These are phyloP conservation scores for sweet orange (Citrus sinensis) DNA, from an alignment of 345 rosid genomes.

Conservation along the genomic window DVS_A1.0 CM039163.1:5565001-5565500, in stretches of 20 bases:
- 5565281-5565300: conserved; percentile 62
- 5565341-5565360: conserved; percentile 49
- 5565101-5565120: conserved; percentile 58
- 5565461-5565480: conserved; percentile 37
- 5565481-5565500: conserved; percentile 52
- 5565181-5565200: conserved; percentile 64
- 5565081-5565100: conserved; percentile 79
- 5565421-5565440: conserved; percentile 73
- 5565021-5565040: conserved; percentile 54
- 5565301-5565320: conserved; percentile 44
- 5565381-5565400: conserved; percentile 69
- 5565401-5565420: conserved; percentile 67
- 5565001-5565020: conserved; percentile 71
- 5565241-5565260: conserved; percentile 37
- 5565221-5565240: conserved; percentile 63
- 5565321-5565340: conserved; percentile 48
- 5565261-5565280: conserved; percentile 50
- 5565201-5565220: conserved; percentile 39
- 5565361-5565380: conserved; percentile 46
- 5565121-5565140: conserved; percentile 44
- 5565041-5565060: conserved; percentile 51
- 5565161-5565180: conserved; percentile 88
- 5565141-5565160: conserved; percentile 51
- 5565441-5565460: conserved; percentile 37
- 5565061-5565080: conserved; percentile 55